Base-by-base conservation (phyloP, 345 rosid genomes). In the Angophora floribunda region DNA sequence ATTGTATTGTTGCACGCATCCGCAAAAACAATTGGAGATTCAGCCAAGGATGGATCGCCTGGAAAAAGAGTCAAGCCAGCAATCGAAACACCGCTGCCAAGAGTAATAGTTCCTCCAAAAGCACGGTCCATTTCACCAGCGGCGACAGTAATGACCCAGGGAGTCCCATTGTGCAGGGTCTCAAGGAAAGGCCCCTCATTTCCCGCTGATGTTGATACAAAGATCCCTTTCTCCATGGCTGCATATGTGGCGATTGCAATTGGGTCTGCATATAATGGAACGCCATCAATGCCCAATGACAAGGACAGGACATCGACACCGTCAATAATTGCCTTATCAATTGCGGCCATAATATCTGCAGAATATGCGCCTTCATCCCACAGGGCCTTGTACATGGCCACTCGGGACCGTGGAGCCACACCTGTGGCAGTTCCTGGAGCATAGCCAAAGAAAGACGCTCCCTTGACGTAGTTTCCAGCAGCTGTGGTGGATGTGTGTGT, bases 401-500 rank as follows among this genome's bases (percentile, higher is more conserved):
- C 91, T 26, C 89, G 91, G 7, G 95, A 93, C 52, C 32, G 79
- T 1, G 95, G 94, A 22, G 96, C 95, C 86, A 92, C 90, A 13
- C 95, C 95, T 6, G 28, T 70, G 3, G 95, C 93, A 4, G 90
- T 91, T 52, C 96, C 96, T 6, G 87, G n/a, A 63, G 95, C 94
- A 86, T 93, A 93, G 16, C 93, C 94, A 24, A 94, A 93, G 90
- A 52, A 94, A 1, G 94, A 89, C 7, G 92, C 94, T 4, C 80
- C 89, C 24, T 61, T 57, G 32, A 94, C 91, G 45, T 7, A 89
- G 49, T 55, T 91, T n/a, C 94, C 96, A 3, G 94, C 96, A 1
- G 94, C 94, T 5, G 94, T 94, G 61, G 91, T 87, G 17, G 96
- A 92, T n/a, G 95, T 93, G 88, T 94, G 96, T 6, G 95, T 94